Percentiles rank a stretch among this genome's conserved stretches.
Conservation (phyloP, 257 asterid species). For the Solanum stenotomum region DNA sequence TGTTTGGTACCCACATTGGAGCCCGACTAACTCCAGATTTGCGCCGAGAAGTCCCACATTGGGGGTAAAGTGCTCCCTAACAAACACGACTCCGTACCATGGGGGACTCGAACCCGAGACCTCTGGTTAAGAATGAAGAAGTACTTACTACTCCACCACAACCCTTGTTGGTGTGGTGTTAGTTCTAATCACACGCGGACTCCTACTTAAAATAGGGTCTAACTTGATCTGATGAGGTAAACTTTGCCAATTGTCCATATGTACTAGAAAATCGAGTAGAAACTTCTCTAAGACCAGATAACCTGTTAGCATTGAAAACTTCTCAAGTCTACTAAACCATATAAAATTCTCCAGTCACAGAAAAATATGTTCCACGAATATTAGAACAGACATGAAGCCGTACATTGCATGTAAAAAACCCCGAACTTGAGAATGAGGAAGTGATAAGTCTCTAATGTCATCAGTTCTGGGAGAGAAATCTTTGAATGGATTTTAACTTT, state of each 20-base stretch:
- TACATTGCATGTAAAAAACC: not conserved
- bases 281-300: not conserved
- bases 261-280: not conserved
- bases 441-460: not conserved
- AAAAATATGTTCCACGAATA: not conserved
- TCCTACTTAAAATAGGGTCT: not conserved
- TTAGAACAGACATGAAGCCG: not conserved
- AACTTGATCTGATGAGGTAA: not conserved
- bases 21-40: too few species aligned
- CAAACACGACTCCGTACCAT: too few species aligned
- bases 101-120: not conserved
- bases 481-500: not conserved
- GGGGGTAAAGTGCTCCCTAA: not conserved
- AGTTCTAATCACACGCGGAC: not conserved
- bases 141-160: not conserved
- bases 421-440: not conserved
- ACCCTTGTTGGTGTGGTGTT: not conserved
- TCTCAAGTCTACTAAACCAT: not conserved
- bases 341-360: not conserved
- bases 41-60: too few species aligned
- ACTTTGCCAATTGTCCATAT: not conserved
- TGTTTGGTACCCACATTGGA: not conserved
- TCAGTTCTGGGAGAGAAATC: not conserved
- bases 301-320: not conserved
- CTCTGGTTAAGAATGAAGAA: not conserved